Percentiles rank a stretch among this genome's conserved stretches.
phyloP scores from a whole-genome alignment of 441 rosid genomes.

The Flueggea neowawraea region DNA sequence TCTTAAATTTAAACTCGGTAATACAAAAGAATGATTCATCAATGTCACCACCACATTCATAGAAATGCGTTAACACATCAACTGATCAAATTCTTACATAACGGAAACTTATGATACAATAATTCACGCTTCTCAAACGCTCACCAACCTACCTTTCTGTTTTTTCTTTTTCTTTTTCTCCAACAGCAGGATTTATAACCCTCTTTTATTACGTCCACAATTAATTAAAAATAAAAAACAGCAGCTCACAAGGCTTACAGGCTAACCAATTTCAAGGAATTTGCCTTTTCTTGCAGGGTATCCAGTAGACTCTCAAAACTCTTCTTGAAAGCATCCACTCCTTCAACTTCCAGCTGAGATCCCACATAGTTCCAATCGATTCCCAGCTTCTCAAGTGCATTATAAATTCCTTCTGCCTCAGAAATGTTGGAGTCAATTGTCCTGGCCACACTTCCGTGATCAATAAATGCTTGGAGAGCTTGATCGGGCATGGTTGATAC shows the following conservation, averaged over 20 bases:
- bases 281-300: constrained; percentile 94
- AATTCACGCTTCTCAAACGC: constrained; percentile 12
- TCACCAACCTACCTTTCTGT: constrained; percentile 4
- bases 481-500: constrained; percentile 99
- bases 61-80: neutral
- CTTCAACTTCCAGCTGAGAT: constrained; percentile 83
- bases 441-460: constrained; percentile 86
- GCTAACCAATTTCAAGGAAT: constrained; percentile 74
- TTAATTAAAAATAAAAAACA: no score
- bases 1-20: no score
- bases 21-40: neutral
- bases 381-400: constrained; percentile 96
- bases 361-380: constrained; percentile 89
- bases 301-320: constrained; percentile 92
- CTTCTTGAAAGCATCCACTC: constrained; percentile 89
- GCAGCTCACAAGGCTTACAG: constrained; percentile 30
- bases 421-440: constrained; percentile 86
- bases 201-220: constrained; percentile 26
- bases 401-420: constrained; percentile 92
- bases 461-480: constrained; percentile 86
- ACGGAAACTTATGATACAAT: constrained; percentile 15
- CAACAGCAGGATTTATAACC: constrained; percentile 20
- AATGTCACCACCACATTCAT: neutral
- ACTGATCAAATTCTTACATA: neutral
- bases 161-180: neutral